phyloP scores from a whole-genome alignment of 805 yeast genomes.

The Schwanniomyces pseudopolymorphus region DNA sequence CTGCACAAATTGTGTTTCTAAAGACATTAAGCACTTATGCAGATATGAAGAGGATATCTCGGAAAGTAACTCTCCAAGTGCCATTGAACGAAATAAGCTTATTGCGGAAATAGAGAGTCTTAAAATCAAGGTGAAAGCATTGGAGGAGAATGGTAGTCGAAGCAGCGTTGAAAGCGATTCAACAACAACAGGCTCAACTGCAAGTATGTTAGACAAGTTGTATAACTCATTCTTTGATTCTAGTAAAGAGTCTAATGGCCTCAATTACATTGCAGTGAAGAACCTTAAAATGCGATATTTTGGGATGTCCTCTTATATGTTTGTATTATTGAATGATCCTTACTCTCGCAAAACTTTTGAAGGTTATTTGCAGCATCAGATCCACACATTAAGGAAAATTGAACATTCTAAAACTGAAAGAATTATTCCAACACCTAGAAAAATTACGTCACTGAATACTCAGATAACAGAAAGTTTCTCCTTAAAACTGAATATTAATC shows the following conservation, averaged over 20 bases:
- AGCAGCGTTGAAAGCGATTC: not conserved
- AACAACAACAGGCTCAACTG: too few relatives aligned
- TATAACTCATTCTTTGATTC: not conserved
- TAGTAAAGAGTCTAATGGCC: not conserved
- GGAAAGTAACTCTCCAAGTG: too few relatives aligned
- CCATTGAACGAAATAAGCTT: not conserved
- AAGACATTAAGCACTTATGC: slow-evolving; percentile 38
- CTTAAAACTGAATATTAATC: not conserved
- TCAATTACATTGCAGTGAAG: not conserved
- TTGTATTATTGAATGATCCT: not conserved
- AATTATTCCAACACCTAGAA: not conserved
- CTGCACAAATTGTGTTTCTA: slow-evolving; percentile 36
- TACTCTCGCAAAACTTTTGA: not conserved
- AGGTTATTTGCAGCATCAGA: not conserved
- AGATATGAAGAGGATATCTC: slow-evolving; percentile 38
- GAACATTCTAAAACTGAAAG: not conserved
- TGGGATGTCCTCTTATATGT: not conserved
- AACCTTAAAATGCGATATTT: not conserved
- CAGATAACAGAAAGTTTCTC: not conserved
- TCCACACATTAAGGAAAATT: not conserved
- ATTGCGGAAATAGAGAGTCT: slow-evolving; percentile 1
- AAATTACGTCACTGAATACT: not conserved
- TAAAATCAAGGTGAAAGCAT: slow-evolving; percentile 1
- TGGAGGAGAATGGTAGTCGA: not conserved
- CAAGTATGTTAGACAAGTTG: too few relatives aligned